phyloP scores from a whole-genome alignment of 164 flowering plant genomes.

The Litsea cubeba region DNA sequence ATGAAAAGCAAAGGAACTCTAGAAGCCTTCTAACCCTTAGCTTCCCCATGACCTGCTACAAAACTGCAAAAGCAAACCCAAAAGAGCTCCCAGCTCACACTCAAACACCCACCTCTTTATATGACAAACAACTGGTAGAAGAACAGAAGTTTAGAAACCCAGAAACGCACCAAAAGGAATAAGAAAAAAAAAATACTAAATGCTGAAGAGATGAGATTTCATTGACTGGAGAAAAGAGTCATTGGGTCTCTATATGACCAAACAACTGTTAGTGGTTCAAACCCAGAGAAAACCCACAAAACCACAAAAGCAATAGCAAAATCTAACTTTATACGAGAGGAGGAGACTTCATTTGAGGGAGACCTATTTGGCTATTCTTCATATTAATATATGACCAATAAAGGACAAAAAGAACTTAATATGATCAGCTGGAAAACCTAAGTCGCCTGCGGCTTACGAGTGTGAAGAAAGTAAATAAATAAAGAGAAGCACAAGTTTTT shows the following conservation, averaged over 20 bases:
- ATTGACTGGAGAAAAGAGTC: too few species aligned
- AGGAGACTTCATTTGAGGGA: not conserved
- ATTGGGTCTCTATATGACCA: too few species aligned
- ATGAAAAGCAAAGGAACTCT: constrained; percentile 45
- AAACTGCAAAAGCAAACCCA: not conserved
- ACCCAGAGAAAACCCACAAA: not conserved
- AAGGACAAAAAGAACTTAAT: not conserved
- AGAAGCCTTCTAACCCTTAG: constrained; percentile 52
- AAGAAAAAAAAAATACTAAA: too few species aligned
- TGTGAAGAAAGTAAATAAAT: not conserved
- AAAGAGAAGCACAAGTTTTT: not conserved
- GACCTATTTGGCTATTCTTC: not conserved
- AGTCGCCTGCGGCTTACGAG: not conserved
- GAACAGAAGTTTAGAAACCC: not conserved
- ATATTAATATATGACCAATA: not conserved
- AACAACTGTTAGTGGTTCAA: not conserved
- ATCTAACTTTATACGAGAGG: not conserved
- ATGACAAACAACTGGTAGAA: not conserved
- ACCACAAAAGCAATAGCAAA: not conserved
- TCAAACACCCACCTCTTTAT: not conserved
- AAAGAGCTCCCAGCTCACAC: not conserved
- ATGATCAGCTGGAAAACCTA: not conserved
- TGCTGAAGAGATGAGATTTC: too few species aligned
- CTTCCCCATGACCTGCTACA: constrained; percentile 45
- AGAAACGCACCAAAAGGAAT: not conserved